These are phyloP conservation scores for Peterozyma toletana DNA, from an alignment of 805 yeast genomes.

Conservation along the genomic window DNA sequence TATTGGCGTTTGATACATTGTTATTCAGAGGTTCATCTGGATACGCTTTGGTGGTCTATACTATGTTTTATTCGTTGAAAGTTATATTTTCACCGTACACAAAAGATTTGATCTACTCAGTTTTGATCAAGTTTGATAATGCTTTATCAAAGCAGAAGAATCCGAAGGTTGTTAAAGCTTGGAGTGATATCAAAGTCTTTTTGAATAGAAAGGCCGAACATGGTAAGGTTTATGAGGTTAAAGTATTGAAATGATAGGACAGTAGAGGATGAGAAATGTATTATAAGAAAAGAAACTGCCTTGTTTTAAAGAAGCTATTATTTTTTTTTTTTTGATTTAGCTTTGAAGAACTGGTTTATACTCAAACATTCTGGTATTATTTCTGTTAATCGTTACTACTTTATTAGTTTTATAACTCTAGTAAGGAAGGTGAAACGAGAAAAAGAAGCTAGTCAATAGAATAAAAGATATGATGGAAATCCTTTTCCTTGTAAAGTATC, in stretches of 20 bases:
- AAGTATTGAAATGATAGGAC: neutral
- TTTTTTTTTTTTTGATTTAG: no score
- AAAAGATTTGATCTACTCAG: slow-evolving; percentile 31
- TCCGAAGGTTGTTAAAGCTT: slow-evolving; percentile 30
- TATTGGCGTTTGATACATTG: slow-evolving; percentile 51
- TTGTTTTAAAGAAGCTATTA: no score
- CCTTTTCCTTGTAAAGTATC: no score
- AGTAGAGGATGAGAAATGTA: no score
- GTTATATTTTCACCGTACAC: slow-evolving; percentile 47
- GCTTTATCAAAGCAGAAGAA: slow-evolving; percentile 34
- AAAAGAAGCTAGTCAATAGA: no score
- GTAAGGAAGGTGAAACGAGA: no score
- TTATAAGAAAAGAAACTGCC: no score
- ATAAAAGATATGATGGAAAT: no score
- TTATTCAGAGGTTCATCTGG: slow-evolving; percentile 65
- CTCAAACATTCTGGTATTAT: no score
- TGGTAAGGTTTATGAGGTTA: slow-evolving; percentile 14
- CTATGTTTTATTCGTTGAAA: slow-evolving; percentile 64
- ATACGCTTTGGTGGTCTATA: slow-evolving; percentile 51
- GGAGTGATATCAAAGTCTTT: slow-evolving; percentile 32
- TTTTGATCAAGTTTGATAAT: slow-evolving; percentile 36
- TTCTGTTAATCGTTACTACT: no score
- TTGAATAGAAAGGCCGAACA: slow-evolving; percentile 23
- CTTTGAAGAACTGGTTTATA: no score
- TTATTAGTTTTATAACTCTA: no score